A percentile compares a stretch with the other conserved stretches of the same genome.
These are phyloP conservation scores for Priceomyces carsonii DNA, from an alignment of 805 yeast genomes.

Conservation along the genomic window DNA sequence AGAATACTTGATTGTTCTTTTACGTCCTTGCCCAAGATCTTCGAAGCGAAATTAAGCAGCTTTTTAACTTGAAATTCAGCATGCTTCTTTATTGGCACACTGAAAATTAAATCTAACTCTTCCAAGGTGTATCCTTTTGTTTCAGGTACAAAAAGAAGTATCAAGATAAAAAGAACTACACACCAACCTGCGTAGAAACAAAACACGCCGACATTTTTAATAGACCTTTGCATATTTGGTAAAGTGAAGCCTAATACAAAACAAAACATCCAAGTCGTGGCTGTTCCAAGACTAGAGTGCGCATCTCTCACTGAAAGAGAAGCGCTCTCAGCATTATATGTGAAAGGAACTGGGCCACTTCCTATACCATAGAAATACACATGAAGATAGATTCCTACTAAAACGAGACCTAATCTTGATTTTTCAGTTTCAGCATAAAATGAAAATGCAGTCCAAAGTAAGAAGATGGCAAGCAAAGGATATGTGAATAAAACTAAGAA, in stretches of 20 bases:
- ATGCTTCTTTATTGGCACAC: constrained; percentile 6
- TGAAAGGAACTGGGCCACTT: constrained; percentile 27
- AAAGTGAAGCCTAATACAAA: constrained; percentile 26
- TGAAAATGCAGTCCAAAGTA: constrained; percentile 25
- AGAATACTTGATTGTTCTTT: background rate
- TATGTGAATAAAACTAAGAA: constrained; percentile 23
- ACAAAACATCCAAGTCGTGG: constrained; percentile 27
- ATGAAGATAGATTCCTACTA: constrained; percentile 23
- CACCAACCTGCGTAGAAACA: constrained; percentile 30
- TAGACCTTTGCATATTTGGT: constrained; percentile 23
- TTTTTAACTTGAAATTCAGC: constrained; percentile 4
- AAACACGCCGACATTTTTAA: constrained; percentile 25
- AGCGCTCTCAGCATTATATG: constrained; percentile 27
- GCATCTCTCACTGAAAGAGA: constrained; percentile 25
- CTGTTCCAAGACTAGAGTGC: constrained; percentile 25
- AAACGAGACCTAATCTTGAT: constrained; percentile 20
- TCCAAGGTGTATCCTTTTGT: constrained; percentile 11
- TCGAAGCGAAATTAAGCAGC: background rate
- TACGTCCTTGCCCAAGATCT: background rate
- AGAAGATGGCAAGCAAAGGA: constrained; percentile 23
- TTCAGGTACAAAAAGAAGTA: constrained; percentile 15
- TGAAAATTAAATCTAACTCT: constrained; percentile 10
- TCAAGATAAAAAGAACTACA: constrained; percentile 21
- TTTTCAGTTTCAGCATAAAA: constrained; percentile 18
- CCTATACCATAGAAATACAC: constrained; percentile 23